Evolutionary conservation across 345 rosid genomes (phyloP).

Genomic region (Boechera divaricarpa): DNA sequence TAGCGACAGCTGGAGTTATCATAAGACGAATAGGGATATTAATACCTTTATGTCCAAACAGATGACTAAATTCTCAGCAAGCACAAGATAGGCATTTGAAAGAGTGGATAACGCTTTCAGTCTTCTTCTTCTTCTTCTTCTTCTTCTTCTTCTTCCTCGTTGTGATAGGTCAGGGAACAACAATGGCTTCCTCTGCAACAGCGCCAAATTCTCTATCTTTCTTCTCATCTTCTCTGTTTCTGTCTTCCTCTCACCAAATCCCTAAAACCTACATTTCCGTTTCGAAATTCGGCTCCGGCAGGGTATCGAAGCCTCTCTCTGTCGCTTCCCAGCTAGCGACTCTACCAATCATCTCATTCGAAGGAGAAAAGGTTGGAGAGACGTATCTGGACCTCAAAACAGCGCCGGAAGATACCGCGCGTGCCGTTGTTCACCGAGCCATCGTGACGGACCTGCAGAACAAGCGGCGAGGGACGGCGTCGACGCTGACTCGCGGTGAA

Average conservation of each 20-base stretch:
- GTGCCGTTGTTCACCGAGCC: slow-evolving; percentile 88
- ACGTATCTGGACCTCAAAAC: slow-evolving; percentile 78
- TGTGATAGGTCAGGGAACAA: slow-evolving; percentile 31
- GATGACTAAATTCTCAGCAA: slow-evolving; percentile 1
- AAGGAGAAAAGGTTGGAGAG: slow-evolving; percentile 85
- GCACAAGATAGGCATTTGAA: slow-evolving; percentile 34
- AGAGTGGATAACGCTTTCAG: slow-evolving; percentile 48
- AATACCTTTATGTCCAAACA: slow-evolving; percentile 32
- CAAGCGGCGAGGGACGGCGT: slow-evolving; percentile 94
- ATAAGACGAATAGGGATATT: neutral
- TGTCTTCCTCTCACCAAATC: slow-evolving; percentile 46
- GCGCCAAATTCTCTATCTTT: slow-evolving; percentile 56
- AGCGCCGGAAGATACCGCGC: slow-evolving; percentile 82
- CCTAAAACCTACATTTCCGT: slow-evolving; percentile 39
- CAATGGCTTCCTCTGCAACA: slow-evolving; percentile 59
- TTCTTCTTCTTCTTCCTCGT: slow-evolving; percentile 36
- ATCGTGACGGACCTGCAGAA: slow-evolving; percentile 79
- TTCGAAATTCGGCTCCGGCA: slow-evolving; percentile 36
- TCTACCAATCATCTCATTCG: slow-evolving; percentile 72
- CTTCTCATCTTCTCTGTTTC: slow-evolving; percentile 59
- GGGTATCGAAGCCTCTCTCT: slow-evolving; percentile 45
- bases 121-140: slow-evolving; percentile 38
- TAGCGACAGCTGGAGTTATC: slow-evolving; percentile 27
- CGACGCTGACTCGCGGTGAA: slow-evolving; percentile 84
- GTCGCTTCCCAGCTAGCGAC: slow-evolving; percentile 65